Evolutionary conservation across 768 basidiomycete species (phyloP).

Genomic region (Cystobasidium tubakii): DNA sequence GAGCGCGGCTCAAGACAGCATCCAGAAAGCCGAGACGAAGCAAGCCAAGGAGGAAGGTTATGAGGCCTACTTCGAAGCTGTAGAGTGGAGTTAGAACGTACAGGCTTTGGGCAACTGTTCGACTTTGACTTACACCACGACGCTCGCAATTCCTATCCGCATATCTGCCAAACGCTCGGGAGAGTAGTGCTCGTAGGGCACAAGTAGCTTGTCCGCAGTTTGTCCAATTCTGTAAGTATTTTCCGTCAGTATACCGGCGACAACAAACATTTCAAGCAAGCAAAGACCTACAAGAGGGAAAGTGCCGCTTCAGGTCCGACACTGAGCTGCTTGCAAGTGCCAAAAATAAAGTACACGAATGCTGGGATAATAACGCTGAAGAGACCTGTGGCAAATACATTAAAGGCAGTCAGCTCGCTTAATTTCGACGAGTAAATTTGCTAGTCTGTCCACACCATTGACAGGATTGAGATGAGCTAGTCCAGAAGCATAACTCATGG

Average conservation of each 20-base stretch:
- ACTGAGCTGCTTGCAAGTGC: constrained; percentile 44
- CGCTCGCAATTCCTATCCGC: constrained; percentile 31
- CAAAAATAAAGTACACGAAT: constrained; percentile 44
- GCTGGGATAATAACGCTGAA: constrained; percentile 44
- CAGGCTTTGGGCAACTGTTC: no score
- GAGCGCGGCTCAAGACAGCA: constrained; percentile 44
- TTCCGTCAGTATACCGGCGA: background rate
- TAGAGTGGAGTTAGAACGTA: no score
- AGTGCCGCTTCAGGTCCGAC: constrained; percentile 46
- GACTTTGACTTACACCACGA: constrained; percentile 36
- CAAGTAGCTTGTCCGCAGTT: constrained; percentile 24
- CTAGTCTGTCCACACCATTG: constrained; percentile 30
- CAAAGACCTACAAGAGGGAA: constrained; percentile 37
- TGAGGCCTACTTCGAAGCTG: constrained; percentile 33
- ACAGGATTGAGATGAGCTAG: constrained; percentile 43
- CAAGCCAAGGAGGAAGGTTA: constrained; percentile 39
- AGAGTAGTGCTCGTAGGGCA: background rate
- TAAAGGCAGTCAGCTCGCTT: background rate
- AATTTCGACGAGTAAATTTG: background rate
- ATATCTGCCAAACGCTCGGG: constrained; percentile 5
- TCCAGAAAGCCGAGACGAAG: constrained; percentile 47
- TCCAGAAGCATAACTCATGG: constrained; percentile 44
- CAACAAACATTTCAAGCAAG: background rate
- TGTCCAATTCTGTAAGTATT: constrained; percentile 25
- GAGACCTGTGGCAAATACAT: constrained; percentile 35